Conservation (phyloP, 2,329 filamentous ascomycete species). For the Cordyceps farinosa region DNA sequence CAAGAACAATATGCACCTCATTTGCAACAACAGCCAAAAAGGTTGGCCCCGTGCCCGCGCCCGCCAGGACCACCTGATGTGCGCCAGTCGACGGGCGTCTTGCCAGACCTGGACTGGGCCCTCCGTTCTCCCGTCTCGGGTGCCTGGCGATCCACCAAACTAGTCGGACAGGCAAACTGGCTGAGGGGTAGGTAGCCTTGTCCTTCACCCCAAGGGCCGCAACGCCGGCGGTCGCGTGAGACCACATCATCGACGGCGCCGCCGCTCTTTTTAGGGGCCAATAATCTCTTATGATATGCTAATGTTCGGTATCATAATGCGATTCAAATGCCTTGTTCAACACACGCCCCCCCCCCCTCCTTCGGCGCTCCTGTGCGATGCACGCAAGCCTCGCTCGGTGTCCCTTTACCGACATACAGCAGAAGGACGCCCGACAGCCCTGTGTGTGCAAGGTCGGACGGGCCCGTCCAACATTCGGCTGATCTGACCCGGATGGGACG, state of each 20-base stretch:
- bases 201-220: too few relatives aligned
- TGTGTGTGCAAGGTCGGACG: background rate
- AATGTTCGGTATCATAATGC: background rate
- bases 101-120: conserved; percentile 6
- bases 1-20: background rate
- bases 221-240: background rate
- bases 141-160: conserved; percentile 13
- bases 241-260: conserved; percentile 4
- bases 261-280: background rate
- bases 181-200: too few relatives aligned
- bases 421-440: background rate
- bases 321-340: background rate
- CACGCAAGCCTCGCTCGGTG: background rate
- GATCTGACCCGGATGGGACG: conserved; percentile 5
- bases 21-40: background rate
- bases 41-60: background rate
- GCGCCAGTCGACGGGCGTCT: conserved; percentile 1
- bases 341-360: background rate
- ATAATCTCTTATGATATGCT: background rate
- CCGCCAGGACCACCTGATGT: background rate
- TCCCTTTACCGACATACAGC: background rate
- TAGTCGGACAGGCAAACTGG: too few relatives aligned
- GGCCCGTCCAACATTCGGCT: background rate
- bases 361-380: background rate
- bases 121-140: conserved; percentile 1